Percentiles rank a stretch among this genome's conserved stretches.
Conservation (phyloP, 2,329 filamentous ascomycete species). For the Diplocarpon rosae region DNA sequence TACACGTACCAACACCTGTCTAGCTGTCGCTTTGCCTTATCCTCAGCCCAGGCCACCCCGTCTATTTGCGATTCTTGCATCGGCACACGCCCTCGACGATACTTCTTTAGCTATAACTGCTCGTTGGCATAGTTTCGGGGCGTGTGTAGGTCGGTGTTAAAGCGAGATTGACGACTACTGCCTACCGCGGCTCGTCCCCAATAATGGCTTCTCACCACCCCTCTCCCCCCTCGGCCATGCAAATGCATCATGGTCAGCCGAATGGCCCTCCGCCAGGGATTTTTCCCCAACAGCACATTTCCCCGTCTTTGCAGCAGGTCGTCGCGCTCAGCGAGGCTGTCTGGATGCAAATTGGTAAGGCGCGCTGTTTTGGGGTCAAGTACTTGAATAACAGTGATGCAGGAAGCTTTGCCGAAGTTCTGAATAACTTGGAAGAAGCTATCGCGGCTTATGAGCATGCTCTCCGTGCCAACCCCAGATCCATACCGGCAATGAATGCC, state of each 20-base stretch:
- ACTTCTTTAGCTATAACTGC: no score
- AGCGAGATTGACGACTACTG: not conserved
- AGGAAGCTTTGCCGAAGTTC: slow-evolving; percentile 79
- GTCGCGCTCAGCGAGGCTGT: slow-evolving; percentile 72
- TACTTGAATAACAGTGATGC: slow-evolving; percentile 8
- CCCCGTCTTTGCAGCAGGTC: slow-evolving; percentile 56
- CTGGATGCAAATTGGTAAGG: slow-evolving; percentile 85
- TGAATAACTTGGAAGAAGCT: slow-evolving; percentile 81
- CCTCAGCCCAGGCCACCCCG: no score
- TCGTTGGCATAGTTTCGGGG: no score
- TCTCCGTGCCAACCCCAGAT: slow-evolving; percentile 76
- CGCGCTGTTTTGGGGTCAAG: not conserved
- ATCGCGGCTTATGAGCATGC: slow-evolving; percentile 86
- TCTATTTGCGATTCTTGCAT: no score
- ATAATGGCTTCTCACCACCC: slow-evolving; percentile 28
- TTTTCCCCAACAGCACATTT: slow-evolving; percentile 19
- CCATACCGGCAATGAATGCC: slow-evolving; percentile 83
- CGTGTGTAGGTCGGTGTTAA: no score
- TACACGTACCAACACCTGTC: no score
- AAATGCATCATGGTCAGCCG: slow-evolving; percentile 27
- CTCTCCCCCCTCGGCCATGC: slow-evolving; percentile 46
- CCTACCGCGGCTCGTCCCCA: not conserved
- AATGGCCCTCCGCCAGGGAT: slow-evolving; percentile 23
- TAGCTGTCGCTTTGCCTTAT: no score
- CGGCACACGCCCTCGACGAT: no score